Base-by-base conservation (phyloP, 1,139 yeast species). In the Candida sp. region DNA sequence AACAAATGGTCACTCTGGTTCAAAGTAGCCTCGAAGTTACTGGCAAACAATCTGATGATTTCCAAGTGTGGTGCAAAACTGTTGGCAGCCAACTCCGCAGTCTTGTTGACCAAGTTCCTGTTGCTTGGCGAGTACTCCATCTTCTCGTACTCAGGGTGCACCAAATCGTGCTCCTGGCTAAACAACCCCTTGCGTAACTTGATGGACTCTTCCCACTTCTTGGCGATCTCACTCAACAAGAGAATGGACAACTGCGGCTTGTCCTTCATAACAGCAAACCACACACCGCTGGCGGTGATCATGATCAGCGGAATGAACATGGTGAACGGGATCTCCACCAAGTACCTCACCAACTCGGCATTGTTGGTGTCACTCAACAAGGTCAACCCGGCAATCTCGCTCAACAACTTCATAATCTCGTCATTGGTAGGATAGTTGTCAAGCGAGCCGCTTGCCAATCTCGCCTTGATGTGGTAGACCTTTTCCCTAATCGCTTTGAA, bases 91-190 rank as follows among this genome's bases (percentile, higher is more conserved):
- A 67, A 55, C 4, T 69, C 67, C 1, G 91, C 84, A 34, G 75
- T 68, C 56, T 80, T 80, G 53, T 83, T 80, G n/a, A 86, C 77
- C 7, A 73, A 78, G 42, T 76, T 77, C 58, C 84, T 85, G 68
- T 89, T 87, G 48, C 96, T 85, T 12, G 99, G 98, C 1, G 92
- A 76, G 63, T 96, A 96, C 59, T 90, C 96, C 99, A 94, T 94
- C 53, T 77, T 79, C 56, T 81, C 73, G 62, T 77, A 88, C 52
- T 87, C 91, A 6, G 96, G 88, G 47, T 77, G 76, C 1, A 62
- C 63, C n/a, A 84, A 66, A 65, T 92, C 96, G 58, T 74, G 70
- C 4, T 70, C 64, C n/a, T 74, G 77, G 7, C 87, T 82, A 64
- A 82, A 94, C 8, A 94, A 68, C 1, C 98, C 98, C 46, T 74